Evolutionary conservation across 768 basidiomycete species (phyloP), one percentile per base, ranked within the genome.

Genomic region (Rossbeevera mucosa): DNA sequence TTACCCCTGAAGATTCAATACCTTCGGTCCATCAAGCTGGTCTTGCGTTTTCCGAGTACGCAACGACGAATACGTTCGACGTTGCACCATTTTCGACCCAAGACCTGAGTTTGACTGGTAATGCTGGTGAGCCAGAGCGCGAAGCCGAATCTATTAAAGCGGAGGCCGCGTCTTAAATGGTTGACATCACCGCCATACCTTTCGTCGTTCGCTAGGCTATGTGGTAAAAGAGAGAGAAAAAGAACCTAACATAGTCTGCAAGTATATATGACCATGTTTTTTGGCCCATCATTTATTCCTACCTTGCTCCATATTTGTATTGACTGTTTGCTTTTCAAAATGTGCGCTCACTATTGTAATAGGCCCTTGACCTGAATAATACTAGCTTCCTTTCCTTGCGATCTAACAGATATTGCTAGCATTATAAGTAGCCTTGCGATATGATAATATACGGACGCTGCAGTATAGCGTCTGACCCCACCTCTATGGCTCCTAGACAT

Each of bases 21-120:
- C 74, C 73, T 69, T 68, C 74, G 47, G 77, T 80, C 47, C 85
- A 86, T 61, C 75, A 80, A 64, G 70, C 82, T 31, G 81, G 81
- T 22, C 74, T 89, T 58, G 78, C 82, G 30, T 91, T 88, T 67
- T 72, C 81, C 50, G 88, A 91, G 68, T 91, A 83, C 31, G 78
- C 78, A 45, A 70, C 83, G 13, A 77, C 79, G 48, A 80, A 77
- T 54, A 67, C 81, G 16, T 91, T 89, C 59, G 88, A 91, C 66
- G 87, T 89, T 44, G 62, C 78, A 29, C 76, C 74, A n/a, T 87
- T 87, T 67, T 71, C 79, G 44, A 72, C 81, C 31, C 85, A 84
- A 60, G 88, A 88, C 56, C 64, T 91, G 58, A 79, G 78, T 51
- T 76, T 90, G 61, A 44, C 74, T 59, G 76, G 80, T 48, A 74